Evolutionary conservation across 768 basidiomycete genomes (phyloP).

Genomic region (Galerina sulciceps): DNA sequence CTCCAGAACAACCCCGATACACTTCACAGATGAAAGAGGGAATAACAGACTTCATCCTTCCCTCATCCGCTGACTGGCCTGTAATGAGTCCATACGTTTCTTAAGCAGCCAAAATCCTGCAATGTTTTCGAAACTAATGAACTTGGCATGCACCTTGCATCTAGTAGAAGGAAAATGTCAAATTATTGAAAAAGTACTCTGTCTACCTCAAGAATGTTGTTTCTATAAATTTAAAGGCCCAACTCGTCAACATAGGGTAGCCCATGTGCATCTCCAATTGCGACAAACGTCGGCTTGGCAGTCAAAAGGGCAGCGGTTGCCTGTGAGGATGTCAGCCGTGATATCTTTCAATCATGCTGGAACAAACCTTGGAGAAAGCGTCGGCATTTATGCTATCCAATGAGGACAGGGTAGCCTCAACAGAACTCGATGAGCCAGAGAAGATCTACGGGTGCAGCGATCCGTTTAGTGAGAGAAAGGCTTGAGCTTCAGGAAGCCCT

Average conservation of each 20-base stretch:
- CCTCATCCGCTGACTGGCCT: too few relatives aligned
- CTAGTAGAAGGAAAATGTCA: conserved; percentile 1
- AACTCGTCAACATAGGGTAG: conserved; percentile 88
- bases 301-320: conserved; percentile 68
- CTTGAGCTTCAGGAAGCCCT: conserved; percentile 19
- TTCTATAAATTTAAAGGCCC: conserved; percentile 57
- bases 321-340: conserved; percentile 36
- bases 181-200: conserved; percentile 9
- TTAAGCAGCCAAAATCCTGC: too few relatives aligned
- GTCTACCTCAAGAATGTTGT: conserved; percentile 15
- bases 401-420: conserved; percentile 66
- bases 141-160: too few relatives aligned
- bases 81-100: too few relatives aligned
- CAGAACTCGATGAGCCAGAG: conserved; percentile 50
- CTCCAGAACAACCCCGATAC: conserved; percentile 13
- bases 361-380: conserved; percentile 71
- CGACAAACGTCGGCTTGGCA: conserved; percentile 85
- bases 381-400: conserved; percentile 72
- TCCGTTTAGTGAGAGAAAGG: background rate
- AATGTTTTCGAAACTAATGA: too few relatives aligned
- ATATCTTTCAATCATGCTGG: background rate
- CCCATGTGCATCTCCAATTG: conserved; percentile 74
- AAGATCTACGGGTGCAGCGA: conserved; percentile 55
- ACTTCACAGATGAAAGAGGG: background rate
- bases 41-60: too few relatives aligned